Conservation (phyloP, 192 early-diverging fungal genomes). For the Backusella macrospora region DNA sequence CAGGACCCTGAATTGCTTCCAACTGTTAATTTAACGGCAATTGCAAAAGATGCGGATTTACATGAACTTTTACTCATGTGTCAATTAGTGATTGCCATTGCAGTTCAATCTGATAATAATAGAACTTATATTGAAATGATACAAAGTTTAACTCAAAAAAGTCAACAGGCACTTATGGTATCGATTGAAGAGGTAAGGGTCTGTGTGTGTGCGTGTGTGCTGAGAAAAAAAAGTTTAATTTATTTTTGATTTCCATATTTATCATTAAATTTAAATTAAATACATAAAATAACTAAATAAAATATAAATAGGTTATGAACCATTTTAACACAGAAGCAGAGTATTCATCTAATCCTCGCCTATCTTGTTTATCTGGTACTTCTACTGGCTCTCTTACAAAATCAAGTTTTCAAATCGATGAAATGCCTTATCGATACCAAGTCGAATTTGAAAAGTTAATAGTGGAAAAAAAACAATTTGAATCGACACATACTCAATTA, state of each 20-base stretch:
- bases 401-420: background rate
- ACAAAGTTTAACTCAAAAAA: conserved; percentile 69
- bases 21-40: conserved; percentile 75
- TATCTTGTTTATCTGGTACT: conserved; percentile 18
- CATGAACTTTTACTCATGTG: conserved; percentile 81
- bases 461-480: conserved; percentile 65
- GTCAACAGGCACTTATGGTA: conserved; percentile 90
- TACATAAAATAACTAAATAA: background rate
- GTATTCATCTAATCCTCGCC: conserved; percentile 7
- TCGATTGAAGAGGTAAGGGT: conserved; percentile 77
- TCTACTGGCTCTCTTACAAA: conserved; percentile 15
- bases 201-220: no score
- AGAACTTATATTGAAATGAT: conserved; percentile 87
- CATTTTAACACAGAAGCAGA: conserved; percentile 30
- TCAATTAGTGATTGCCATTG: conserved; percentile 82
- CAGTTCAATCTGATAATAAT: conserved; percentile 90
- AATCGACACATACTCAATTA: conserved; percentile 52
- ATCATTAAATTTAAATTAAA: background rate
- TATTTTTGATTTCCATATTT: conserved; percentile 8
- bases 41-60: conserved; percentile 80
- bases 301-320: conserved; percentile 21
- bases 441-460: conserved; percentile 53
- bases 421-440: conserved; percentile 27
- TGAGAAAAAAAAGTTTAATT: background rate
- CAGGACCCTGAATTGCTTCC: conserved; percentile 65